Percentiles rank a stretch among this genome's conserved stretches.
These are phyloP conservation scores for Pachyrhizus erosus DNA, from an alignment of 306 rosid genomes.

Conservation along the genomic window DNA sequence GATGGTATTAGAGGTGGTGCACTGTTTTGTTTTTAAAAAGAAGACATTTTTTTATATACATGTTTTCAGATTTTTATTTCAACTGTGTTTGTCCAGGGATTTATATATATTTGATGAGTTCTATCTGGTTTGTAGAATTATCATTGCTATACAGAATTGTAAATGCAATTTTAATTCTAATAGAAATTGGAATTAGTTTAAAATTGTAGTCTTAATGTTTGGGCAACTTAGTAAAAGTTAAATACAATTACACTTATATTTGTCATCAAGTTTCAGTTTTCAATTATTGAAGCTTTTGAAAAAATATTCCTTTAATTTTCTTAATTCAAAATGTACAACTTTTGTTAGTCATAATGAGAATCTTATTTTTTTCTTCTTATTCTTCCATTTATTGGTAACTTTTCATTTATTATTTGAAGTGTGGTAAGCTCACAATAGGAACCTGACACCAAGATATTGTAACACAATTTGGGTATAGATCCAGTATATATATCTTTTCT, in stretches of 20 bases:
- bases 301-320: too few relatives aligned
- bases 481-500: too few relatives aligned
- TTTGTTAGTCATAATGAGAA: too few relatives aligned
- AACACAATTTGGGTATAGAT: too few relatives aligned
- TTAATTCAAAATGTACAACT: too few relatives aligned
- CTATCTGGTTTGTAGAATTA: conserved; percentile 28
- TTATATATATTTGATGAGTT: conserved; percentile 6
- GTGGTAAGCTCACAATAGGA: too few relatives aligned
- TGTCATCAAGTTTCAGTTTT: conserved; percentile 6
- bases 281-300: neutral
- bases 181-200: neutral
- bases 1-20: conserved; percentile 32
- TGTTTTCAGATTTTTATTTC: conserved; percentile 11
- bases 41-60: neutral
- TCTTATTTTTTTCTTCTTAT: too few relatives aligned
- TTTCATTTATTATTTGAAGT: too few relatives aligned
- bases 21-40: conserved; percentile 23
- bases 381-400: too few relatives aligned
- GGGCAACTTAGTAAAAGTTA: conserved; percentile 22
- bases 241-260: neutral
- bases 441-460: too few relatives aligned
- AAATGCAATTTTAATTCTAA: neutral
- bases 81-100: conserved; percentile 8
- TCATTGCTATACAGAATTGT: neutral
- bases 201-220: conserved; percentile 18